Conservation (phyloP, 495 filamentous ascomycete genomes). For the Stereocaulon alpinum region DNA sequence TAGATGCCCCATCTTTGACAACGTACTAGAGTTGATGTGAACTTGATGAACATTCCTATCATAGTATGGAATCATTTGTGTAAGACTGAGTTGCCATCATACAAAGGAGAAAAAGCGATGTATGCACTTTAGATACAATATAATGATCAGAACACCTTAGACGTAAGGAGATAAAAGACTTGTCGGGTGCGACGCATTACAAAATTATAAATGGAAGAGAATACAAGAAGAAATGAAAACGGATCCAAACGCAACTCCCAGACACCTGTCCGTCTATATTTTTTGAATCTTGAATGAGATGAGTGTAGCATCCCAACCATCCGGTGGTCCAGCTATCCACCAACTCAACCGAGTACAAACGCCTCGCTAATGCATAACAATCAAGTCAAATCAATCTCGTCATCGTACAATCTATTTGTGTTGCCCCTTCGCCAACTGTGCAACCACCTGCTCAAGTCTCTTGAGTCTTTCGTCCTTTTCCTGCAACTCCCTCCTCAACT, state of each 20-base stretch:
- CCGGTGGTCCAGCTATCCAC: not conserved
- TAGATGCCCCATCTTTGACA: too few species aligned
- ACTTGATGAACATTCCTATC: too few species aligned
- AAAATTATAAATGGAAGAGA: not conserved
- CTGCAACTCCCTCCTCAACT: constrained; percentile 13
- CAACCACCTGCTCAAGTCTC: constrained; percentile 13
- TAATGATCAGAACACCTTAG: not conserved
- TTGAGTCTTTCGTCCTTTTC: constrained; percentile 17
- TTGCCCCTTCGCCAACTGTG: not conserved
- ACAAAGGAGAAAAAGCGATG: not conserved
- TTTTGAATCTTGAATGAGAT: not conserved
- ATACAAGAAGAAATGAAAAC: not conserved
- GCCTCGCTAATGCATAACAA: constrained; percentile 2
- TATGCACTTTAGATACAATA: not conserved
- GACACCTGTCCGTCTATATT: not conserved
- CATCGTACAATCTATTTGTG: constrained; percentile 10
- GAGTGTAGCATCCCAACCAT: not conserved
- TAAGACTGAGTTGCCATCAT: too few species aligned
- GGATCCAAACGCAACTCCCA: too few species aligned
- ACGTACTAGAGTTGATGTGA: too few species aligned
- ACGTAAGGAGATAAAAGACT: not conserved
- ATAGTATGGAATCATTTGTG: too few species aligned
- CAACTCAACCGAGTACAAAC: not conserved
- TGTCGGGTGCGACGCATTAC: not conserved
- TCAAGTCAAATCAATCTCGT: not conserved